Conservation (phyloP, 2,329 filamentous ascomycete species). For the Cladophialophora bantiana region DNA sequence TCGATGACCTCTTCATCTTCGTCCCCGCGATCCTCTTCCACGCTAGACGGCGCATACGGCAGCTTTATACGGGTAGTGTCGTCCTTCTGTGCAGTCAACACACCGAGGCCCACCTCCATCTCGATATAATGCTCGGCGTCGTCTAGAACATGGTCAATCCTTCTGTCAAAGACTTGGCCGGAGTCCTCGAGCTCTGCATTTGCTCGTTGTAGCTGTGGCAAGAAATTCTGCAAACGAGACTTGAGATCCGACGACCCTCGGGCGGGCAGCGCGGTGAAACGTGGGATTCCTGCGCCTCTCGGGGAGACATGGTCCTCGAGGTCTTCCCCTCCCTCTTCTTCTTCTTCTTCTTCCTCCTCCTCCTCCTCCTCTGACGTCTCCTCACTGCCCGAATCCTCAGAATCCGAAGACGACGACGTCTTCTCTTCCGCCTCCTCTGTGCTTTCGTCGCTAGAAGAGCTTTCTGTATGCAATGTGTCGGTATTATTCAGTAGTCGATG, state of each 20-base stretch:
- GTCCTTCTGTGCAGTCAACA: conserved; percentile 50
- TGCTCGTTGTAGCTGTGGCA: conserved; percentile 52
- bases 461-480: neutral
- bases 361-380: conserved; percentile 17
- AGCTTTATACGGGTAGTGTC: conserved; percentile 15
- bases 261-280: neutral
- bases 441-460: neutral
- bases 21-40: neutral
- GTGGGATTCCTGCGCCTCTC: conserved; percentile 25
- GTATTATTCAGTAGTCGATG: neutral
- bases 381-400: conserved; percentile 5
- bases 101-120: conserved; percentile 55
- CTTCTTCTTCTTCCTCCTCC: neutral
- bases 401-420: conserved; percentile 22
- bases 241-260: conserved; percentile 40
- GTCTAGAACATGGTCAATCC: conserved; percentile 47
- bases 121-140: conserved; percentile 51
- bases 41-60: neutral
- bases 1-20: conserved; percentile 7
- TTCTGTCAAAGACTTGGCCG: conserved; percentile 43
- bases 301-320: neutral
- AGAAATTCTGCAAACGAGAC: conserved; percentile 49
- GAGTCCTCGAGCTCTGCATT: conserved; percentile 52
- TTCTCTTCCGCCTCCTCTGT: conserved; percentile 5
- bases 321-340: neutral